Conservation (phyloP, 164 flowering plant genomes). For the Malania oleifera region DNA sequence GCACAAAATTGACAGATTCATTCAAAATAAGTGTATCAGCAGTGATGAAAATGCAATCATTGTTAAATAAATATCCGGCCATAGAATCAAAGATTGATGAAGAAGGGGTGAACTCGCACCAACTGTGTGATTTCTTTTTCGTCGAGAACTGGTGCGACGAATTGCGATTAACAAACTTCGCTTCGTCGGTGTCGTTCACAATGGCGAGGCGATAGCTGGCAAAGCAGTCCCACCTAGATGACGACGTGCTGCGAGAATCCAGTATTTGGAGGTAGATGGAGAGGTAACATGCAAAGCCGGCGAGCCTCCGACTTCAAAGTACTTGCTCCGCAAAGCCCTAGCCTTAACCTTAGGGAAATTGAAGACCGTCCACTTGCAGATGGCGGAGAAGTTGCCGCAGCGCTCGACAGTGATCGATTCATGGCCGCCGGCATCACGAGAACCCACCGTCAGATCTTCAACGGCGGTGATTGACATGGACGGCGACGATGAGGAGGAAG, state of each 20-base stretch:
- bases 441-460: slow-evolving; percentile 10
- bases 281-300: slow-evolving; percentile 86
- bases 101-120: slow-evolving; percentile 90
- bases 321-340: slow-evolving; percentile 82
- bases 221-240: slow-evolving; percentile 91
- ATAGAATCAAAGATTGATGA: slow-evolving; percentile 59
- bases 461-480: slow-evolving; percentile 9
- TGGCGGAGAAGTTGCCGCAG: slow-evolving; percentile 60
- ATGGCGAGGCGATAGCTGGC: slow-evolving; percentile 75
- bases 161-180: slow-evolving; percentile 71
- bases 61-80: slow-evolving; percentile 47
- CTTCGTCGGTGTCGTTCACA: slow-evolving; percentile 52
- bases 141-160: slow-evolving; percentile 88
- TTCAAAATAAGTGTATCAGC: slow-evolving; percentile 83
- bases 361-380: slow-evolving; percentile 78
- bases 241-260: slow-evolving; percentile 73
- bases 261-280: slow-evolving; percentile 81
- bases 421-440: slow-evolving; percentile 35
- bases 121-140: slow-evolving; percentile 94
- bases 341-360: slow-evolving; percentile 71
- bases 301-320: slow-evolving; percentile 92
- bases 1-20: slow-evolving; percentile 60
- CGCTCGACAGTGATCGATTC: slow-evolving; percentile 61
- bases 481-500: slow-evolving; percentile 20
- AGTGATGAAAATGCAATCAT: slow-evolving; percentile 55